phyloP scores from a whole-genome alignment of 1,284 basidiomycete species.

The Golubevia pallescens region DNA sequence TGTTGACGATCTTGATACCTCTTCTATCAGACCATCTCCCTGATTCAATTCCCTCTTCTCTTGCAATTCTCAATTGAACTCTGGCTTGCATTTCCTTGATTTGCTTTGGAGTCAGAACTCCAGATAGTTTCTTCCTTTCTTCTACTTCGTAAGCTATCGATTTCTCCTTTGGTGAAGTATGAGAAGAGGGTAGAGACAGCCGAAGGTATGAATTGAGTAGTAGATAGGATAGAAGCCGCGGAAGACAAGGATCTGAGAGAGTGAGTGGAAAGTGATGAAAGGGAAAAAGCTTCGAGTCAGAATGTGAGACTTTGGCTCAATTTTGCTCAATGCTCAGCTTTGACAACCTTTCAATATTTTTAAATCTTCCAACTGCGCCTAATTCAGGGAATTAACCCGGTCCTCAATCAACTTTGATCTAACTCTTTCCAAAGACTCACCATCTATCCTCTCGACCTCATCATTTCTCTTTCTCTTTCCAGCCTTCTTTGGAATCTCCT shows the following conservation, averaged over 20 bases:
- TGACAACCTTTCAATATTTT: too few relatives aligned
- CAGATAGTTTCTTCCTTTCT: conserved; percentile 19
- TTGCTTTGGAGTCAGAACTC: conserved; percentile 50
- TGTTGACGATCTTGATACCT: background rate
- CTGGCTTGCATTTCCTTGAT: conserved; percentile 32
- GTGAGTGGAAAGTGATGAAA: too few relatives aligned
- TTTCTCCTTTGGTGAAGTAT: conserved; percentile 52
- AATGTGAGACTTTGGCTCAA: too few relatives aligned
- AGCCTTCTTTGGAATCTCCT: conserved; percentile 10
- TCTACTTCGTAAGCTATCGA: conserved; percentile 46
- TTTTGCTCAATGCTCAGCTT: too few relatives aligned
- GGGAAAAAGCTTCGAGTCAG: too few relatives aligned
- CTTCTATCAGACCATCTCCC: background rate
- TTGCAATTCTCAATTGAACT: conserved; percentile 37
- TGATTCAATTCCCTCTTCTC: conserved; percentile 39
- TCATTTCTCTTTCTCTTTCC: background rate
- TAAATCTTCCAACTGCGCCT: too few relatives aligned
- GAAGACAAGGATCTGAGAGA: too few relatives aligned
- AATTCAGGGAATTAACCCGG: too few relatives aligned
- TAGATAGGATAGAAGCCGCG: conserved; percentile 20
- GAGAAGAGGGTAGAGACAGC: conserved; percentile 42
- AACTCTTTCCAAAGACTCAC: too few relatives aligned
- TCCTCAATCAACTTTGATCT: too few relatives aligned
- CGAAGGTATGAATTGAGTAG: conserved; percentile 43
- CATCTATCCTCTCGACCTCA: too few relatives aligned